Conservation (phyloP, 805 yeast genomes). For the Saccharomycopsis schoenii region DNA sequence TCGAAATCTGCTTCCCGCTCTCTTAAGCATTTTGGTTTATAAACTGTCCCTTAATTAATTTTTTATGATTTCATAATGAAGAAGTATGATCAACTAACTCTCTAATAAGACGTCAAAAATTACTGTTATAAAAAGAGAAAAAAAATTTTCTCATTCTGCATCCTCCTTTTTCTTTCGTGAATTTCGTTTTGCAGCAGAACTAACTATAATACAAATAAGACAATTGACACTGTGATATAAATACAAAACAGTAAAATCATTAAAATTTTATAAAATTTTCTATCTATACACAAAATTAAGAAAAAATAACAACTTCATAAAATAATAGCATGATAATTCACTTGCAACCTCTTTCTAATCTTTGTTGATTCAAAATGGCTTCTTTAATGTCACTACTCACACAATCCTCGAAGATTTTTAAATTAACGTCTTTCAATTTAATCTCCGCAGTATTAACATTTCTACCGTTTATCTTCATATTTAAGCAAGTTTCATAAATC, state of each 20-base stretch:
- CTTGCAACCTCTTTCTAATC: conserved; percentile 29
- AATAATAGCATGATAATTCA: neutral
- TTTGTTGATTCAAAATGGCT: conserved; percentile 57
- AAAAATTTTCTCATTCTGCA: no score
- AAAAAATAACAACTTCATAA: neutral
- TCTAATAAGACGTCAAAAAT: no score
- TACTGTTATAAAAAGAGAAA: no score
- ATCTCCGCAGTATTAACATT: conserved; percentile 34
- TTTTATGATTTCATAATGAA: no score
- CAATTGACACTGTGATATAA: no score
- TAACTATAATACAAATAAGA: no score
- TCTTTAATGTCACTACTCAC: conserved; percentile 45
- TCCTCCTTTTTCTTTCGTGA: no score
- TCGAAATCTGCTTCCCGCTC: neutral
- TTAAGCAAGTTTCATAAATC: conserved; percentile 37
- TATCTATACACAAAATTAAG: neutral
- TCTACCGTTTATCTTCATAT: conserved; percentile 11
- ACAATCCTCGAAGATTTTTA: conserved; percentile 45
- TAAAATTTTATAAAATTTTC: neutral
- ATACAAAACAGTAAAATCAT: no score
- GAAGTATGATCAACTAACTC: no score
- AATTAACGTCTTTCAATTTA: conserved; percentile 44
- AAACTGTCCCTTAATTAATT: no score
- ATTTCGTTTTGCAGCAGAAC: no score
- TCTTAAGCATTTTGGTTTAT: neutral